Evolutionary conservation across 2,329 filamentous ascomycete genomes (phyloP).

Genomic region (Lachnum nothofagi): DNA sequence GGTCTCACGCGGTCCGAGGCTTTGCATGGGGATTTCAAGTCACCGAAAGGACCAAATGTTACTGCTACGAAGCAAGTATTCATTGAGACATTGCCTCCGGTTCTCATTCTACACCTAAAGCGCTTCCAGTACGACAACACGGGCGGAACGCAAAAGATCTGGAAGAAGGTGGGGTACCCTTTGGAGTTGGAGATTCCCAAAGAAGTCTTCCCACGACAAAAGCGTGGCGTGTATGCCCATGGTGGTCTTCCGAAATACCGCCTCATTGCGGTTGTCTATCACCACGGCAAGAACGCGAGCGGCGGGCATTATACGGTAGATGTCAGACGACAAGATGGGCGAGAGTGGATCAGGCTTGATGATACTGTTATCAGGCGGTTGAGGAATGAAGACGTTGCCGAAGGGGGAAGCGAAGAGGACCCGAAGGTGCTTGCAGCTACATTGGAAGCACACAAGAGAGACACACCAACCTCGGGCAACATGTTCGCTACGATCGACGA

Average conservation of each 20-base stretch:
- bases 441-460: conserved; percentile 62
- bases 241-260: conserved; percentile 75
- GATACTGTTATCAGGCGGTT: conserved; percentile 87
- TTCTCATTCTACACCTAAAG: conserved; percentile 92
- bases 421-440: conserved; percentile 61
- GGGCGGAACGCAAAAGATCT: conserved; percentile 90
- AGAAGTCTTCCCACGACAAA: conserved; percentile 76
- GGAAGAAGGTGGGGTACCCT: conserved; percentile 96
- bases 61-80: conserved; percentile 89
- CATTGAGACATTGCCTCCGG: conserved; percentile 84
- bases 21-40: conserved; percentile 78
- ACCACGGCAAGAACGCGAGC: conserved; percentile 94
- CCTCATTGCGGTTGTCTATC: conserved; percentile 87
- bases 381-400: conserved; percentile 80
- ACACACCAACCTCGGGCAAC: conserved; percentile 52
- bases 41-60: conserved; percentile 68
- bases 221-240: conserved; percentile 58
- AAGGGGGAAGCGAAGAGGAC: conserved; percentile 76
- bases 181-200: conserved; percentile 89
- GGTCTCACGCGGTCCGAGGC: conserved; percentile 78
- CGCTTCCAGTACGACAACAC: conserved; percentile 92
- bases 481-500: conserved; percentile 64
- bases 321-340: conserved; percentile 86
- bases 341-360: conserved; percentile 92
- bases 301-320: conserved; percentile 98